Percentiles rank a stretch among this genome's conserved stretches.
These are phyloP conservation scores for Psilocybe tampanensis DNA, from an alignment of 768 basidiomycete species.

Conservation along the genomic window DNA sequence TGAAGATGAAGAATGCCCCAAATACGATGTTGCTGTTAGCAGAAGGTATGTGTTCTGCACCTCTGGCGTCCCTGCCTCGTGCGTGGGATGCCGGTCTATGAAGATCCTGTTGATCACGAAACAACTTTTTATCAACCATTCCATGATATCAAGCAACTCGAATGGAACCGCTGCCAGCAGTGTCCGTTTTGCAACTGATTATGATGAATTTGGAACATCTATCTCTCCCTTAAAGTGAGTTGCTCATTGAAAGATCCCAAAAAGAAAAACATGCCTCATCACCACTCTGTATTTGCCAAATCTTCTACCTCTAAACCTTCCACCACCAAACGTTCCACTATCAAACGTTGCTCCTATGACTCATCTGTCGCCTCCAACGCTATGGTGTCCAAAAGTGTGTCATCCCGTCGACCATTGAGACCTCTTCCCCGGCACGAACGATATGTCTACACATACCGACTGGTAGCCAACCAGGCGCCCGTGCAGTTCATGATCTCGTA, in stretches of 20 bases:
- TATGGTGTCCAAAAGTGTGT: constrained; percentile 14
- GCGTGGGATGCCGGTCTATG: constrained; percentile 10
- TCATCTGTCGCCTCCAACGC: neutral
- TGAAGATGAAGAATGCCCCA: constrained; percentile 40
- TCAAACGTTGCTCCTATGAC: too few relatives aligned
- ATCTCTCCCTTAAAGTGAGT: constrained; percentile 26
- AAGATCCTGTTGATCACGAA: constrained; percentile 16
- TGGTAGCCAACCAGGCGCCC: constrained; percentile 44
- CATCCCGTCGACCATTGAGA: constrained; percentile 20
- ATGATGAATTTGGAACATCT: constrained; percentile 17
- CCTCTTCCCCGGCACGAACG: constrained; percentile 38
- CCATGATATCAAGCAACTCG: constrained; percentile 25
- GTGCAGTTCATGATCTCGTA: constrained; percentile 56
- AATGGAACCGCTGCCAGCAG: constrained; percentile 24
- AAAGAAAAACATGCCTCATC: constrained; percentile 6
- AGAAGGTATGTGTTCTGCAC: constrained; percentile 34
- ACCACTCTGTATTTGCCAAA: neutral
- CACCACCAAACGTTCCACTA: neutral
- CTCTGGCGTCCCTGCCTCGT: neutral
- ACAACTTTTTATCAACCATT: constrained; percentile 8
- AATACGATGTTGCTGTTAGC: constrained; percentile 40
- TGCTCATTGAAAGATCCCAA: neutral
- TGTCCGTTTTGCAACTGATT: constrained; percentile 18
- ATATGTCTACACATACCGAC: constrained; percentile 55
- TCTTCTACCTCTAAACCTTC: neutral